These are phyloP conservation scores for Aspergillus sergii DNA, from an alignment of 2,329 filamentous ascomycete species.

Conservation along the genomic window DNA sequence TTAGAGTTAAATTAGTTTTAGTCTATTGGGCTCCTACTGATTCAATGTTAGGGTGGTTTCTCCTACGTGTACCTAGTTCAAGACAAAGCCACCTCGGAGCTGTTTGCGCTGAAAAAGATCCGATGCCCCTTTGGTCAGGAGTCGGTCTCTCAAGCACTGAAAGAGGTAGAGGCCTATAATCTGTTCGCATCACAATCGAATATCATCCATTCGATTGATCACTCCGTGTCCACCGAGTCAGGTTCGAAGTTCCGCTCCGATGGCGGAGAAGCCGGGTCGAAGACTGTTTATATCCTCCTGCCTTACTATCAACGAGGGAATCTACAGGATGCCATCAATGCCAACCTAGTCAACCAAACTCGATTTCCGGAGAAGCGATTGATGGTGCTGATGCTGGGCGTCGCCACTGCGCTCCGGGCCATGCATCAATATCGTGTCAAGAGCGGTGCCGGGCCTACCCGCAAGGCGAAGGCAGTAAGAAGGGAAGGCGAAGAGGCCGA, in stretches of 20 bases:
- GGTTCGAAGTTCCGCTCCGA: conserved; percentile 57
- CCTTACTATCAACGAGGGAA: conserved; percentile 96
- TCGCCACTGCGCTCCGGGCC: conserved; percentile 80
- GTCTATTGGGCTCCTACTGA: not conserved
- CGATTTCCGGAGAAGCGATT: conserved; percentile 84
- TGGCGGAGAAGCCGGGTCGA: conserved; percentile 65
- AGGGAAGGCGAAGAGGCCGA: conserved; percentile 60
- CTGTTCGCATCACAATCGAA: conserved; percentile 81
- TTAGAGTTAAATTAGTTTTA: not conserved
- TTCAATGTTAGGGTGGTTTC: conserved; percentile 74
- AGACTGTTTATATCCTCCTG: conserved; percentile 94
- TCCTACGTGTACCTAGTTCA: conserved; percentile 99
- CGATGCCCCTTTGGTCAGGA: conserved; percentile 97
- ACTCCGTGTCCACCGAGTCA: conserved; percentile 75
- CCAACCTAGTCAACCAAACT: conserved; percentile 93
- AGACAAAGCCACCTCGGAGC: conserved; percentile 77
- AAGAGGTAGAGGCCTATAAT: conserved; percentile 95
- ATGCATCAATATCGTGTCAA: conserved; percentile 87
- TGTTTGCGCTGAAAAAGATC: conserved; percentile 98
- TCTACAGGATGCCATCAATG: conserved; percentile 97
- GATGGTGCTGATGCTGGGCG: conserved; percentile 88
- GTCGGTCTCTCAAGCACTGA: conserved; percentile 90
- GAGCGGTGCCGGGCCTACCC: conserved; percentile 55
- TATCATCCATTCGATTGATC: conserved; percentile 85
- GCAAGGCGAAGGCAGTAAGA: conserved; percentile 58